Conservation (phyloP, 1,284 basidiomycete species). For the Earliella scabrosa region DNA sequence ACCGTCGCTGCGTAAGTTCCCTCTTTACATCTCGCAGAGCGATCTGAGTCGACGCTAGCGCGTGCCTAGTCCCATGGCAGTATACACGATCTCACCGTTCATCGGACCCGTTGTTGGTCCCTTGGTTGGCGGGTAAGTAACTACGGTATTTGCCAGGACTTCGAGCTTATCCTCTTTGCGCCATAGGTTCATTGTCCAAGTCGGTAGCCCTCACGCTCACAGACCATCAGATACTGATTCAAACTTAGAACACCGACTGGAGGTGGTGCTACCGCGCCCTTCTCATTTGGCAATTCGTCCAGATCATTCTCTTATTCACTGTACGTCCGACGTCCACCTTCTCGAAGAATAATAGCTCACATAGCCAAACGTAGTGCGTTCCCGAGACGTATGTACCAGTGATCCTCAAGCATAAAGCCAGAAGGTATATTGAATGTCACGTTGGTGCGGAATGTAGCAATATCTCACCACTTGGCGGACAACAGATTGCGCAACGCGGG, state of each 20-base stretch:
- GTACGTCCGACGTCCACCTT: constrained; percentile 40
- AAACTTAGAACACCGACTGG: constrained; percentile 62
- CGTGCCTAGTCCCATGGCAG: constrained; percentile 82
- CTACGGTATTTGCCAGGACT: background rate
- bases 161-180: background rate
- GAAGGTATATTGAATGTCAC: constrained; percentile 24
- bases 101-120: constrained; percentile 77
- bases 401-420: constrained; percentile 62
- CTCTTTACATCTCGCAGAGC: background rate
- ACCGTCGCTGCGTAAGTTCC: constrained; percentile 65
- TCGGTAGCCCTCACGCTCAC: constrained; percentile 24
- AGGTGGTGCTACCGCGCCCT: constrained; percentile 79
- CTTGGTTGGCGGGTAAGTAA: constrained; percentile 57
- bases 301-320: constrained; percentile 49
- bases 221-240: background rate
- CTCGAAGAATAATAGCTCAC: background rate
- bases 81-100: constrained; percentile 75
- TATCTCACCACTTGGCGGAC: background rate
- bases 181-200: constrained; percentile 50
- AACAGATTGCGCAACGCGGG: constrained; percentile 58
- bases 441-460: background rate
- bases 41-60: no score
- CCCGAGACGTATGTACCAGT: constrained; percentile 80
- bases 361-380: constrained; percentile 45
- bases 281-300: constrained; percentile 62